phyloP scores from a whole-genome alignment of 805 yeast genomes.

The Lipomyces starkeyi region DNA sequence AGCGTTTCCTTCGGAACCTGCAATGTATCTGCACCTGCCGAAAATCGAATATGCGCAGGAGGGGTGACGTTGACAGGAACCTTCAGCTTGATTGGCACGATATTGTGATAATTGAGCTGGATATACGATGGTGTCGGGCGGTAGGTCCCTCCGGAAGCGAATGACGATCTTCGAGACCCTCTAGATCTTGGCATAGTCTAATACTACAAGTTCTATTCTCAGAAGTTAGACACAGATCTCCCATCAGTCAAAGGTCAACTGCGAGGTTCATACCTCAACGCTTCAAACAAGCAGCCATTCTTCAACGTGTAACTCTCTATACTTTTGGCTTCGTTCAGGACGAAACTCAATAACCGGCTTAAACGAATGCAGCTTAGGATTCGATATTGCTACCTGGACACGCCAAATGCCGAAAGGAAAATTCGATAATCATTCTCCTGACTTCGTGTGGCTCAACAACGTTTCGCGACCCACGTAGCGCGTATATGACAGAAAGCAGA shows the following conservation, averaged over 20 bases:
- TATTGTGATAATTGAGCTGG: not conserved
- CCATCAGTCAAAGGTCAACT: not conserved
- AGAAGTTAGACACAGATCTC: not conserved
- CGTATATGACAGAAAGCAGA: no score
- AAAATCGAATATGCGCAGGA: not conserved
- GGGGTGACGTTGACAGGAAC: slow-evolving; percentile 1
- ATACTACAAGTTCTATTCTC: not conserved
- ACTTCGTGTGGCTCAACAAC: no score
- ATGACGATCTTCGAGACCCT: not conserved
- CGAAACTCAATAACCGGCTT: not conserved
- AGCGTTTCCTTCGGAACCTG: slow-evolving; percentile 2
- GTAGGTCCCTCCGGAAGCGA: not conserved
- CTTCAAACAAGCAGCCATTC: not conserved
- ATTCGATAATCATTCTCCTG: no score
- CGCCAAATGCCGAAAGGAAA: no score
- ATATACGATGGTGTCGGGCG: not conserved
- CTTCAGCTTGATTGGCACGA: not conserved
- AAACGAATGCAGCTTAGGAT: not conserved
- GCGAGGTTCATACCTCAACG: not conserved
- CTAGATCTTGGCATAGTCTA: not conserved
- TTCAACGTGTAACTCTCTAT: not conserved
- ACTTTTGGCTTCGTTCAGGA: not conserved
- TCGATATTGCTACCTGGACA: not conserved
- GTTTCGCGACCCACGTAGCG: no score
- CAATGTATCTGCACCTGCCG: not conserved